phyloP scores from a whole-genome alignment of 805 yeast species.

The Dipodascopsis uninucleata region DNA sequence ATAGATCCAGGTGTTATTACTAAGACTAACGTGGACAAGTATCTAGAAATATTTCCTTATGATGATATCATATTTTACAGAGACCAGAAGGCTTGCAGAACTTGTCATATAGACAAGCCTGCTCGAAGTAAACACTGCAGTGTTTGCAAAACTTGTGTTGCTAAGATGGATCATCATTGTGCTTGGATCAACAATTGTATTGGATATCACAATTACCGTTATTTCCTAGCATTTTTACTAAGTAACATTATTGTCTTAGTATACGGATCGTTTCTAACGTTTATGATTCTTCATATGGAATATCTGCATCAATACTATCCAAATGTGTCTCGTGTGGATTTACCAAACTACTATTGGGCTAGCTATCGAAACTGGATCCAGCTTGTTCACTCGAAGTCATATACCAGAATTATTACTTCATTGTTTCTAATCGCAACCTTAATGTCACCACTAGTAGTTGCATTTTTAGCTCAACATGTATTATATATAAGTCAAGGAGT shows the following conservation, averaged over 20 bases:
- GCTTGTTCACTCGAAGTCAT: constrained; percentile 19
- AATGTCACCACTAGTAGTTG: constrained; percentile 44
- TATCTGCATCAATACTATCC: constrained; percentile 18
- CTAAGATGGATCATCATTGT: constrained; percentile 58
- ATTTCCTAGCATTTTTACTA: constrained; percentile 55
- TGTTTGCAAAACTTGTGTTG: constrained; percentile 47
- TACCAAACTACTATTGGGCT: constrained; percentile 20
- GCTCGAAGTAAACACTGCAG: constrained; percentile 63
- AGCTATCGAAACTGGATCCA: constrained; percentile 14
- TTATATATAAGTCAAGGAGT: constrained; percentile 58
- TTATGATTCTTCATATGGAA: constrained; percentile 11
- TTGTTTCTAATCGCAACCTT: constrained; percentile 45
- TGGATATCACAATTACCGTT: constrained; percentile 57
- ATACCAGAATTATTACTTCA: constrained; percentile 32
- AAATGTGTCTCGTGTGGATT: constrained; percentile 2
- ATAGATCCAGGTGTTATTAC: constrained; percentile 42
- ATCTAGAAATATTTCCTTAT: constrained; percentile 34
- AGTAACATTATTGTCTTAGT: constrained; percentile 45
- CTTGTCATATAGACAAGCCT: constrained; percentile 49
- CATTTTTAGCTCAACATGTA: constrained; percentile 47
- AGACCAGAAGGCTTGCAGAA: constrained; percentile 41
- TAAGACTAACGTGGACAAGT: constrained; percentile 30
- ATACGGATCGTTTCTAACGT: constrained; percentile 44
- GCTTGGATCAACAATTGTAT: constrained; percentile 61
- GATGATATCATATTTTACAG: constrained; percentile 56